Percentiles rank a stretch among this genome's conserved stretches.
Conservation (phyloP, 1,284 basidiomycete species). For the Meira nashicola region DNA sequence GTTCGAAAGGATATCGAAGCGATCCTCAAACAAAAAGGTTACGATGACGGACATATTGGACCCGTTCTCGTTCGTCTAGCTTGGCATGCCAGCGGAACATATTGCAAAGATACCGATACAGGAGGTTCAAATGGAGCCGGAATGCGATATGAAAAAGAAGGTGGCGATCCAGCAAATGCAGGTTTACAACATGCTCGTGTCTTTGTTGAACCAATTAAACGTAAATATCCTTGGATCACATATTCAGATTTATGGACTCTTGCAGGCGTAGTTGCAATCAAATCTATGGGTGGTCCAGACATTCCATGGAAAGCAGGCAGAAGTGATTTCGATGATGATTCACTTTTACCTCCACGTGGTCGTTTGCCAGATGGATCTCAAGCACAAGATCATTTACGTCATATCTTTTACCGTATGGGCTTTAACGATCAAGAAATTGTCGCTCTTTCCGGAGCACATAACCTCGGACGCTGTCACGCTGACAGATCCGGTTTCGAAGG, state of each 20-base stretch:
- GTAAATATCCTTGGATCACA: constrained; percentile 58
- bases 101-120: constrained; percentile 54
- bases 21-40: constrained; percentile 49
- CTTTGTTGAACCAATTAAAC: constrained; percentile 57
- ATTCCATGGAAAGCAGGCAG: constrained; percentile 56
- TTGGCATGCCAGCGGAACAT: constrained; percentile 50
- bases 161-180: constrained; percentile 48
- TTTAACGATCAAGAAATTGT: constrained; percentile 61
- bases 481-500: constrained; percentile 49
- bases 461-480: constrained; percentile 55
- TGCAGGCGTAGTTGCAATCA: constrained; percentile 57
- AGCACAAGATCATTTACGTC: constrained; percentile 57
- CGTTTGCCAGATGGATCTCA: constrained; percentile 58
- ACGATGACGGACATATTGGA: constrained; percentile 50
- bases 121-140: constrained; percentile 58
- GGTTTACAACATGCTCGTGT: constrained; percentile 58
- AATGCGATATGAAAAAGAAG: constrained; percentile 56
- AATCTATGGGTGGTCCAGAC: constrained; percentile 57
- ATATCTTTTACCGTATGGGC: constrained; percentile 59
- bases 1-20: constrained; percentile 16
- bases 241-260: constrained; percentile 56
- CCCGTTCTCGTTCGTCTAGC: constrained; percentile 50
- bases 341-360: constrained; percentile 52
- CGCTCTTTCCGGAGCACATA: constrained; percentile 60
- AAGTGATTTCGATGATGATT: constrained; percentile 56